Conservation (phyloP, 73 alveolate species). For the Paramecium primaurelia region DNA sequence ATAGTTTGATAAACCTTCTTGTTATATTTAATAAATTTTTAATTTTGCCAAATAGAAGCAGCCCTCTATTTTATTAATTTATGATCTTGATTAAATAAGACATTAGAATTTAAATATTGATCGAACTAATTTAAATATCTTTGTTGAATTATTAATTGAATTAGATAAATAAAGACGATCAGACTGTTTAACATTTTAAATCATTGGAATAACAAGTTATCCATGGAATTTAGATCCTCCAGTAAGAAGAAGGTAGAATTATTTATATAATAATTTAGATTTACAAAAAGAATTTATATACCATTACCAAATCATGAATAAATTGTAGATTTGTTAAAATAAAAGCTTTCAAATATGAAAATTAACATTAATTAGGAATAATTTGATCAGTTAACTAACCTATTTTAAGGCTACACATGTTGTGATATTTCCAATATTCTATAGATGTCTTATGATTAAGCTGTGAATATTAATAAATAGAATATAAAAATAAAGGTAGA, state of each 20-base stretch:
- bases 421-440: background rate
- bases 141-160: constrained; percentile 90
- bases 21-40: constrained; percentile 77
- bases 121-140: constrained; percentile 64
- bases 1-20: constrained; percentile 70
- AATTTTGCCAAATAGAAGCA: background rate
- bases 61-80: constrained; percentile 65
- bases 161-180: constrained; percentile 68
- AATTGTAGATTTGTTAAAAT: constrained; percentile 74
- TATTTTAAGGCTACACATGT: background rate
- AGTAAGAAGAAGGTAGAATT: constrained; percentile 69
- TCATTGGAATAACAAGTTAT: constrained; percentile 78
- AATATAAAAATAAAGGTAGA: background rate
- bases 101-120: constrained; percentile 52
- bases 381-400: background rate
- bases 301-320: constrained; percentile 73
- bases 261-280: background rate
- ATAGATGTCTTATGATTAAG: background rate
- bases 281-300: constrained; percentile 53
- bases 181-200: constrained; percentile 47
- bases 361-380: background rate
- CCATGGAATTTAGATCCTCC: constrained; percentile 84
- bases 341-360: constrained; percentile 64
- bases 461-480: background rate
- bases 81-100: constrained; percentile 88